Evolutionary conservation across 1,284 basidiomycete species (phyloP), one percentile per base, ranked within the genome.

Genomic region (Naganishia sp.): DNA sequence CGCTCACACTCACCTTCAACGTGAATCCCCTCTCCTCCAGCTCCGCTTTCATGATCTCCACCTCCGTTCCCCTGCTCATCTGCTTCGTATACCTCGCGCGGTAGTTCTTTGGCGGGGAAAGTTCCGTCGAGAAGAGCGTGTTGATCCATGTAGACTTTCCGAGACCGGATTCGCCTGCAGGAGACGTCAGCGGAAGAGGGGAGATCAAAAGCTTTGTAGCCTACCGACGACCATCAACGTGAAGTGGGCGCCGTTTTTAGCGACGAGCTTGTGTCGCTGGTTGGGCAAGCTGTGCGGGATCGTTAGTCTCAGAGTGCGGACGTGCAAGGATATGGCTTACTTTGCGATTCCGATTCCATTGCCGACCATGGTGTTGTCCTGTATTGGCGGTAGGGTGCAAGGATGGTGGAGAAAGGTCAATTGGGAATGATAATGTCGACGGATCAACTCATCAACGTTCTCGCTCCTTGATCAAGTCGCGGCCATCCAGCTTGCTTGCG

Each of bases 1-100:
- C 21, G 4, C 17, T 6, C 11, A 23, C 3, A 63, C 74, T 45
- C 32, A 75, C 76, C 70, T 98, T 98, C 84, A 97, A 94, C 82
- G 94, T 96, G 88, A 99, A 99, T 75, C 93, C 90, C 80, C 96
- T 93, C 83, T 99, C 95, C 82, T 99, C 96, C 39, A 99, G 87
- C 83, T 97, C 90, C 68, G 92, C 92, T 83, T 94, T 94, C 83
- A 94, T 91, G 67, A 95, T 94, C 76, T 95, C 92, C 63, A 94
- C 89, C 82, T 99, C 96, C 61, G 95, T 98, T 63, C 97, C 88
- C 83, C 98, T 98, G 86, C 98, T 95, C 72, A 99, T 87, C 81
- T 98, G 95, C 84, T 98, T 98, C 77, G 89, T 83, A 83, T 95
- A 93, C 78, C 78, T 88, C 76, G 87, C 87, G 71, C 80, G 83